Evolutionary conservation across 306 rosid genomes (phyloP).

Genomic region (Prunus padus): DNA sequence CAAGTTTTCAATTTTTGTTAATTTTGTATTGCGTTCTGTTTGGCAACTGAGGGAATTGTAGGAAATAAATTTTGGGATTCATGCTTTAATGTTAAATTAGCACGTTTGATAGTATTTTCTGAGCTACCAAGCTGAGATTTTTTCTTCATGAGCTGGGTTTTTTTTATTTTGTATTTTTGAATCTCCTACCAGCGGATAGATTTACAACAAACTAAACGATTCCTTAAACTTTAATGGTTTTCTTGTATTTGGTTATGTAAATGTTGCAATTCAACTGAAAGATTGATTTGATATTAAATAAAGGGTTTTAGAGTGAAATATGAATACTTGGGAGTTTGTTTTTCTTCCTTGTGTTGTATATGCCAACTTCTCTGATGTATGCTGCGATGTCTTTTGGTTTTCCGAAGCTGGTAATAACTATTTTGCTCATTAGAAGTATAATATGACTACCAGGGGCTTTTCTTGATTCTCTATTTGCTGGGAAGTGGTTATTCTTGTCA

Average conservation of each 20-base stretch:
- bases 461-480: background rate
- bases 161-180: background rate
- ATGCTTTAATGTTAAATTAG: background rate
- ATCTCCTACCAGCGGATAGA: background rate
- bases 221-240: background rate
- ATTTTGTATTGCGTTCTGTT: background rate
- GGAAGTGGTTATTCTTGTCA: background rate
- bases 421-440: background rate
- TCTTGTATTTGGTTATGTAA: background rate
- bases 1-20: background rate
- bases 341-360: background rate
- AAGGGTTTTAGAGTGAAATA: constrained; percentile 54
- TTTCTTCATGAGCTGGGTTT: background rate
- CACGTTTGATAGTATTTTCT: background rate
- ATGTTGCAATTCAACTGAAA: background rate
- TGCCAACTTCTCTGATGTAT: background rate
- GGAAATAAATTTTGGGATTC: background rate
- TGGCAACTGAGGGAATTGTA: background rate
- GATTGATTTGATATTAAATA: background rate
- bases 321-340: constrained; percentile 50
- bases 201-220: background rate
- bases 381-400: background rate
- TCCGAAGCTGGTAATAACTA: background rate
- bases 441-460: background rate
- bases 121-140: background rate